Percentiles rank a stretch among this genome's conserved stretches.
Evolutionary conservation across 371 early-diverging fungal species (phyloP).

Genomic region (Encephalitozoon intestinalis): DNA sequence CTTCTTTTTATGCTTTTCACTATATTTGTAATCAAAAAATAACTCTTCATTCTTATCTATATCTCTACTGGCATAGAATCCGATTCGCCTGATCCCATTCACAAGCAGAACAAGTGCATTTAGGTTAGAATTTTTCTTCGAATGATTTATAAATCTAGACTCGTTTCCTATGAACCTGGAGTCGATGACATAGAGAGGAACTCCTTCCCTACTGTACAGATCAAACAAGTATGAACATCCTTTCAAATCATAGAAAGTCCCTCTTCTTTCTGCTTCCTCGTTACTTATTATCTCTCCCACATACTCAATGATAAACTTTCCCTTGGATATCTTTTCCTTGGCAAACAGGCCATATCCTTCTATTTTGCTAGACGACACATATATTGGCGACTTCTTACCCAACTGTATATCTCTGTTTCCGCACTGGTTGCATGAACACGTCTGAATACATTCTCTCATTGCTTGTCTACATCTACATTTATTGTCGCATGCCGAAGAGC

Average conservation of each 20-base stretch:
- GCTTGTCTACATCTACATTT: constrained; percentile 23
- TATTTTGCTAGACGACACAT: neutral
- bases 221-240: constrained; percentile 52
- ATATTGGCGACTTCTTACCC: neutral
- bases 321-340: constrained; percentile 62
- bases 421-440: constrained; percentile 25
- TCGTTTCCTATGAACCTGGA: constrained; percentile 52
- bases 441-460: constrained; percentile 31
- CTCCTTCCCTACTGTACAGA: constrained; percentile 1
- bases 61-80: constrained; percentile 42
- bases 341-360: constrained; percentile 72
- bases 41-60: constrained; percentile 49
- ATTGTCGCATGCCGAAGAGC: constrained; percentile 1
- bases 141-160: constrained; percentile 55
- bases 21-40: constrained; percentile 53
- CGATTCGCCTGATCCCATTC: constrained; percentile 34
- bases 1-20: constrained; percentile 32
- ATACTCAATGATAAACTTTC: constrained; percentile 71
- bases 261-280: constrained; percentile 53
- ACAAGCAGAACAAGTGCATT: neutral
- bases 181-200: constrained; percentile 33
- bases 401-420: constrained; percentile 6
- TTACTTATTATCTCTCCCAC: constrained; percentile 73
- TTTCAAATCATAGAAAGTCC: constrained; percentile 52
- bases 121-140: constrained; percentile 36